Conservation (phyloP, 495 filamentous ascomycete species). For the Sphaerosporella brunnea region DNA sequence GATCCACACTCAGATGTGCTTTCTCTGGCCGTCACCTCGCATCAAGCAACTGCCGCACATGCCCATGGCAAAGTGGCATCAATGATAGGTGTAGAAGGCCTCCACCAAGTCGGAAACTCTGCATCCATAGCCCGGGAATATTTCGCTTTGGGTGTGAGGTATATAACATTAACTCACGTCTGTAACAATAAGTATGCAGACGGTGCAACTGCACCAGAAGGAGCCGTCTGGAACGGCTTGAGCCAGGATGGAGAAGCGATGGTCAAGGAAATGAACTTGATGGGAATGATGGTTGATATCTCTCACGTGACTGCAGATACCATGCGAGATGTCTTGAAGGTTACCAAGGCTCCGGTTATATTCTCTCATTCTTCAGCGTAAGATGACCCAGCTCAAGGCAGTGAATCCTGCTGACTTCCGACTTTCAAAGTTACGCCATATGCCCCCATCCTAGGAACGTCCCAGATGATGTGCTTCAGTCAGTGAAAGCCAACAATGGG, state of each 20-base stretch:
- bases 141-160: conserved; percentile 66
- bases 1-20: conserved; percentile 52
- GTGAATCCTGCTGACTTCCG: conserved; percentile 3
- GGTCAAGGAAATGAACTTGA: conserved; percentile 59
- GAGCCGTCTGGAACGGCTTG: conserved; percentile 43
- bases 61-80: conserved; percentile 30
- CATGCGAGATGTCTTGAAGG: conserved; percentile 47
- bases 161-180: conserved; percentile 81
- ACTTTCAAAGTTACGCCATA: conserved; percentile 31
- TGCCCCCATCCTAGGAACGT: conserved; percentile 59
- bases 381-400: background rate
- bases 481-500: conserved; percentile 41
- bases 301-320: conserved; percentile 51
- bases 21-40: conserved; percentile 40
- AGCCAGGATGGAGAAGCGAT: conserved; percentile 49
- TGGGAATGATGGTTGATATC: conserved; percentile 65
- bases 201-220: conserved; percentile 41
- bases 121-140: conserved; percentile 56
- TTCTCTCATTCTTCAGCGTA: conserved; percentile 51
- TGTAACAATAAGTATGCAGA: conserved; percentile 87
- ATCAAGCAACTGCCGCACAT: conserved; percentile 39
- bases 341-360: conserved; percentile 49
- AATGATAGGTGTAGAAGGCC: conserved; percentile 71
- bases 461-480: conserved; percentile 48
- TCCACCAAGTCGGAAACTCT: conserved; percentile 89